Evolutionary conservation across 345 rosid species (phyloP).

Genomic region (Punica granatum): DNA sequence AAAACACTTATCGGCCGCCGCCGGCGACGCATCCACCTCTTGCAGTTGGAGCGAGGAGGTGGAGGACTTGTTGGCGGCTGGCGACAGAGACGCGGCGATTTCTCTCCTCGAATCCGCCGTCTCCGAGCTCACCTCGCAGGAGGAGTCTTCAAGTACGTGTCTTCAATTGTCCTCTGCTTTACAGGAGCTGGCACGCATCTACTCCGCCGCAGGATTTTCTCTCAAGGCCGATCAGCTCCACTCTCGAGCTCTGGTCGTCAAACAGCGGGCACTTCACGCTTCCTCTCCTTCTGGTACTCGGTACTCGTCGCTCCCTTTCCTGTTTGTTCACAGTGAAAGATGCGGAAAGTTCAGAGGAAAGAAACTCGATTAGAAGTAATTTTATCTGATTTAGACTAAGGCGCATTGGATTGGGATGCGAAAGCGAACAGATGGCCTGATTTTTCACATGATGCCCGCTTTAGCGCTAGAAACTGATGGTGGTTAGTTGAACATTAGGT

Average conservation of each 20-base stretch:
- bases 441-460: not conserved
- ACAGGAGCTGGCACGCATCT: conserved; percentile 53
- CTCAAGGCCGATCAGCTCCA: conserved; percentile 66
- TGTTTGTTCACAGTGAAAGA: conserved; percentile 2
- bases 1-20: not conserved
- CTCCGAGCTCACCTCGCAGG: conserved; percentile 29
- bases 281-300: conserved; percentile 21
- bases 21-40: conserved; percentile 12
- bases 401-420: too few relatives aligned
- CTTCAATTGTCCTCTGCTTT: conserved; percentile 58
- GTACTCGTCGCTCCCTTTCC: not conserved
- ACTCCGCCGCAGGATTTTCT: conserved; percentile 65
- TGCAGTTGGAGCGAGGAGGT: conserved; percentile 72
- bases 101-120: conserved; percentile 56
- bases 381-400: not conserved
- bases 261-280: conserved; percentile 26
- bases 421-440: not conserved
- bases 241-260: conserved; percentile 50
- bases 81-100: conserved; percentile 54
- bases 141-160: conserved; percentile 14
- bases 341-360: not conserved
- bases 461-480: not conserved
- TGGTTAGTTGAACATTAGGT: not conserved
- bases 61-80: conserved; percentile 65
- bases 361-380: not conserved